A percentile compares a stretch with the other conserved stretches of the same genome.
Evolutionary conservation across 352 stramenopile species (phyloP).

Genomic region (Nothophytophthora sp.): DNA sequence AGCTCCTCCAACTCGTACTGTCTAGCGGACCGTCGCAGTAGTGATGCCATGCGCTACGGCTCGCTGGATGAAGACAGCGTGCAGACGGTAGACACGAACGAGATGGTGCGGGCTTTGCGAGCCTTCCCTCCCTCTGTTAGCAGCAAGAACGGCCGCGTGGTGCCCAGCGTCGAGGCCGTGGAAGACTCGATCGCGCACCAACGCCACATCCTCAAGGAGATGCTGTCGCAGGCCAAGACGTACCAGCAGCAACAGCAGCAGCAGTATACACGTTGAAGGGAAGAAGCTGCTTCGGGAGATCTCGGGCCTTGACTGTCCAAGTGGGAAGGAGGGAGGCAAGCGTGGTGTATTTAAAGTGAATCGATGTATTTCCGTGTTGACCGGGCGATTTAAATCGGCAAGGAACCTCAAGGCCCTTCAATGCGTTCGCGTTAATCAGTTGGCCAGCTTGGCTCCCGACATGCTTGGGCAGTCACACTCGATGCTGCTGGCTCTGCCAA

Average conservation of each 20-base stretch:
- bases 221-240: conserved; percentile 57
- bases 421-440: too few species aligned
- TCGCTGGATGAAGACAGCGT: conserved; percentile 46
- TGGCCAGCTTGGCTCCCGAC: too few species aligned
- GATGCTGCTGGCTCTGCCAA: too few species aligned
- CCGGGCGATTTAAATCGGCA: too few species aligned
- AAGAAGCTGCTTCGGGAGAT: too few species aligned
- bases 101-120: conserved; percentile 29
- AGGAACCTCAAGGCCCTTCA: too few species aligned
- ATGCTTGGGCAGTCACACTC: too few species aligned
- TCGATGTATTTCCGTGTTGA: too few species aligned
- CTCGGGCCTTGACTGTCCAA: too few species aligned
- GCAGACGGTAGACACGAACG: conserved; percentile 37
- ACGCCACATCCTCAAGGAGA: conserved; percentile 59
- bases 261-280: too few species aligned
- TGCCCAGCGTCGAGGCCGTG: conserved; percentile 37
- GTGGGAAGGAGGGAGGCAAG: too few species aligned
- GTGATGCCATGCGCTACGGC: conserved; percentile 23
- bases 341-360: too few species aligned
- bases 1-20: conserved; percentile 31
- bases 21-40: conserved; percentile 22
- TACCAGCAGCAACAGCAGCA: conserved; percentile 36
- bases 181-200: conserved; percentile 73
- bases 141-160: conserved; percentile 6
- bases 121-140: conserved; percentile 4